Conservation (phyloP, 148 eudicot species). For the Fagopyrum tataricum region DNA sequence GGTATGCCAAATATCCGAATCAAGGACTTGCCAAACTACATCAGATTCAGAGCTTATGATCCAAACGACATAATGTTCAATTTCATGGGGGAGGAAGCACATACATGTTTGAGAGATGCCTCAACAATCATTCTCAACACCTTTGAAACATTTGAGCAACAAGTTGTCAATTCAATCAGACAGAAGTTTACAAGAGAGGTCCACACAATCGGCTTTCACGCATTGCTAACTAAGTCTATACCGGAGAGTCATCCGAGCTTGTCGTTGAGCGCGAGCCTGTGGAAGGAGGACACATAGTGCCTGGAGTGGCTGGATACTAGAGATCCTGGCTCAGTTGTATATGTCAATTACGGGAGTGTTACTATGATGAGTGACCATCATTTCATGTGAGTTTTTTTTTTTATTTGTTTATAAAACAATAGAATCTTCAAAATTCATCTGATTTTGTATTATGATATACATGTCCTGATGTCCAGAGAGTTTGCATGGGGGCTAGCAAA, state of each 20-base stretch:
- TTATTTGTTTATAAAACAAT: not conserved
- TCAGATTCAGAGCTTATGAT: slow-evolving; percentile 10
- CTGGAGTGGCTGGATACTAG: slow-evolving; percentile 17
- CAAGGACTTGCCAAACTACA: slow-evolving; percentile 19
- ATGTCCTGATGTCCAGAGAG: too few relatives aligned
- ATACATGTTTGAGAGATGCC: slow-evolving; percentile 14
- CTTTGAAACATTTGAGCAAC: slow-evolving; percentile 15
- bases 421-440: not conserved
- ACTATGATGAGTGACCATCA: slow-evolving; percentile 16
- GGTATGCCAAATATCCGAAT: slow-evolving; percentile 18
- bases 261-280: slow-evolving; percentile 17
- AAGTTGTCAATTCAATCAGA: slow-evolving; percentile 11
- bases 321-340: slow-evolving; percentile 21
- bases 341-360: slow-evolving; percentile 26
- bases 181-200: not conserved
- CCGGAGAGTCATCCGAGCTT: slow-evolving; percentile 1
- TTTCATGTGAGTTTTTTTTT: slow-evolving; percentile 3
- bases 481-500: too few relatives aligned
- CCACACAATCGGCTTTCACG: slow-evolving; percentile 19
- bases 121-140: too few relatives aligned
- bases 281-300: slow-evolving; percentile 25
- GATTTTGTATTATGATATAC: too few relatives aligned
- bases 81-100: slow-evolving; percentile 18
- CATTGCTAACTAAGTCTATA: not conserved
- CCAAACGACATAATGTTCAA: slow-evolving; percentile 16